These are phyloP conservation scores for Fragaria ananassa DNA, from an alignment of 306 rosid species.

Conservation along the genomic window DNA sequence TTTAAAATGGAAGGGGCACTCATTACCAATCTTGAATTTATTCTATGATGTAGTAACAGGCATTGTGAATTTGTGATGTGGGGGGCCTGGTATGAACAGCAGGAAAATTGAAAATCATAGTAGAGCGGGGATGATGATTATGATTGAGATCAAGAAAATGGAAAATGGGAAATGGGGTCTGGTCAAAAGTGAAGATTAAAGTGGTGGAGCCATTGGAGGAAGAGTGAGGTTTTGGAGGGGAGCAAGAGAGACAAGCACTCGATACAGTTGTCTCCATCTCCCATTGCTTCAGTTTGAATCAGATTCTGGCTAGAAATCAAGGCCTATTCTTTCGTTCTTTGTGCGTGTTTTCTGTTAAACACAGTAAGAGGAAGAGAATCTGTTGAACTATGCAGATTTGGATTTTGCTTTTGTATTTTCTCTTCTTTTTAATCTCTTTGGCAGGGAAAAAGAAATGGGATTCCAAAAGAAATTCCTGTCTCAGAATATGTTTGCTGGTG, in stretches of 20 bases:
- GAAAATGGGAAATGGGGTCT: slow-evolving; percentile 23
- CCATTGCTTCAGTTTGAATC: slow-evolving; percentile 26
- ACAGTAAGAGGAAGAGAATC: background rate
- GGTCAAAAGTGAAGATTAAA: slow-evolving; percentile 46
- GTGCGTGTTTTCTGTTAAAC: background rate
- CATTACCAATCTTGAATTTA: background rate
- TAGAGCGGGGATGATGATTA: background rate
- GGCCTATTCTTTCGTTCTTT: background rate
- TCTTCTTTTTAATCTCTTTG: slow-evolving; percentile 24
- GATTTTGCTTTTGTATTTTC: slow-evolving; percentile 9
- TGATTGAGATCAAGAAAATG: slow-evolving; percentile 19
- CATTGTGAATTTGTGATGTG: background rate
- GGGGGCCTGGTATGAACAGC: background rate
- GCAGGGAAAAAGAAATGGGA: slow-evolving; percentile 3
- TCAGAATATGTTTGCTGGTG: slow-evolving; percentile 21
- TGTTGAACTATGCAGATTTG: background rate
- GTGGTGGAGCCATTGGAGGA: slow-evolving; percentile 42
- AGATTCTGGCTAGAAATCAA: background rate
- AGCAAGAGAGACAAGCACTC: slow-evolving; percentile 37
- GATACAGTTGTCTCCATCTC: slow-evolving; percentile 42
- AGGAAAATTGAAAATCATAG: background rate
- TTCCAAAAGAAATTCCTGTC: slow-evolving; percentile 1
- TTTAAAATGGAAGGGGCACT: background rate
- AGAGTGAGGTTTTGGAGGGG: slow-evolving; percentile 30
- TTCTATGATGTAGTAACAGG: background rate